Evolutionary conservation across 2,329 filamentous ascomycete species (phyloP).

Genomic region (Amphichorda felina): DNA sequence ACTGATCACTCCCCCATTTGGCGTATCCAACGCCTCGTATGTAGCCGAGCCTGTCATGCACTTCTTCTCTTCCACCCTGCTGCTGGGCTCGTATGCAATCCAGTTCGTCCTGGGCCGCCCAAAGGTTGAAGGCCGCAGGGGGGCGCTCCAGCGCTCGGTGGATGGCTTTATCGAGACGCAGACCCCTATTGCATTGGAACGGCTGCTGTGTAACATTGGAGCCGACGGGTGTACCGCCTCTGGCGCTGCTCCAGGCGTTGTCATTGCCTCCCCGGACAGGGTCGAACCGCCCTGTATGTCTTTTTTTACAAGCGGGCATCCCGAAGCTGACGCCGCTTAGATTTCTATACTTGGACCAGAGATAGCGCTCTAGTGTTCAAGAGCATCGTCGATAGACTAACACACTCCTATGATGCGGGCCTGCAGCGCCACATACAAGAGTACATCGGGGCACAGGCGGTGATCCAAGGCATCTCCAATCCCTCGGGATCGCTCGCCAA

Average conservation of each 20-base stretch:
- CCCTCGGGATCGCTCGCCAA: conserved; percentile 49
- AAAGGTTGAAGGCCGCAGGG: too few relatives aligned
- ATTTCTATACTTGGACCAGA: conserved; percentile 71
- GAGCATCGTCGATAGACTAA: conserved; percentile 53
- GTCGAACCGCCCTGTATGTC: conserved; percentile 12
- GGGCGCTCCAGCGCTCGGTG: conserved; percentile 32
- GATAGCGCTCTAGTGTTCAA: conserved; percentile 66
- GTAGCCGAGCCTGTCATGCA: conserved; percentile 27
- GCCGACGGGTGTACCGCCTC: conserved; percentile 34
- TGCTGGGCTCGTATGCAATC: conserved; percentile 38
- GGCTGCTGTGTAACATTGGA: conserved; percentile 35
- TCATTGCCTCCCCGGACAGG: conserved; percentile 45
- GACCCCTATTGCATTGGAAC: conserved; percentile 18
- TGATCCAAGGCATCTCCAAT: conserved; percentile 55
- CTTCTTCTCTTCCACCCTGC: conserved; percentile 33
- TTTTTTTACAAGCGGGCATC: too few relatives aligned
- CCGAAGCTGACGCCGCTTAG: conserved; percentile 33
- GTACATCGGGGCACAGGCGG: conserved; percentile 56
- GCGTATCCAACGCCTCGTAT: not conserved
- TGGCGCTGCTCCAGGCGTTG: conserved; percentile 35
- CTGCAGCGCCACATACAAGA: conserved; percentile 53
- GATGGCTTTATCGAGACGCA: conserved; percentile 41
- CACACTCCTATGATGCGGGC: conserved; percentile 40
- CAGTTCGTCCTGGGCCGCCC: conserved; percentile 38
- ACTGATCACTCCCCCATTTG: not conserved